Evolutionary conservation across 257 asterid genomes (phyloP), one percentile per base, ranked within the genome.

Genomic region (Solanum corneliomulleri): DNA sequence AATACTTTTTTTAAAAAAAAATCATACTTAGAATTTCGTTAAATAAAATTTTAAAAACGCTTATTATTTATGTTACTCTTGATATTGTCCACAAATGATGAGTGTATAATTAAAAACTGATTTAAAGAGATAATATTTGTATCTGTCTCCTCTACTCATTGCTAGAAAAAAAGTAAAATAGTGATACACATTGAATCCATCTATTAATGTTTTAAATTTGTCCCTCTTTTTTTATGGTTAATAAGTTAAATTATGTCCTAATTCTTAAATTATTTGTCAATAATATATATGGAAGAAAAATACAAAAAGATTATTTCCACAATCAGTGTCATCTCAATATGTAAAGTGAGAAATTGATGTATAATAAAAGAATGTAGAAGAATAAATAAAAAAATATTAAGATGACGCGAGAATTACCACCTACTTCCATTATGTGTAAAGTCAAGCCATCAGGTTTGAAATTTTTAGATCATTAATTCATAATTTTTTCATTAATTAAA

Each of bases 391-490:
- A 14, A 47, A 47, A 49, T 33, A 71, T 71, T 33, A 71, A 18
- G 62, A 77, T 77, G 83, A 77, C 83, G 83, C 8, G 23, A 4
- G 62, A 25, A 5, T 25, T 78, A 47, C 25, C 14, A 45, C 84
- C 84, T 4, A 45, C 66, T 47, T 10, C 58, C 29, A 6, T 72
- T 72, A 20, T 80, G 9, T 45, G 68, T 27, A 45, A 80, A 80
- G 44, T 80, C 85, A 80, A 80, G 85, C 85, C 85, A 47, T 42
- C 85, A 80, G 44, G 85, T 47, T 80, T 80, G 85, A 80, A 80
- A 5, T 35, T 14, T 18, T 78, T 45, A 27, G 27, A 45, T 45
- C 42, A 58, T 58, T 58, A 27, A 78, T 6, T 9, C 66, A 37
- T 45, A 78, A 16, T 47, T 47, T 29, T 47, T 47, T 29, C 68